Evolutionary conservation across 768 basidiomycete genomes (phyloP).

Genomic region (Cantharellus anzutake): DNA sequence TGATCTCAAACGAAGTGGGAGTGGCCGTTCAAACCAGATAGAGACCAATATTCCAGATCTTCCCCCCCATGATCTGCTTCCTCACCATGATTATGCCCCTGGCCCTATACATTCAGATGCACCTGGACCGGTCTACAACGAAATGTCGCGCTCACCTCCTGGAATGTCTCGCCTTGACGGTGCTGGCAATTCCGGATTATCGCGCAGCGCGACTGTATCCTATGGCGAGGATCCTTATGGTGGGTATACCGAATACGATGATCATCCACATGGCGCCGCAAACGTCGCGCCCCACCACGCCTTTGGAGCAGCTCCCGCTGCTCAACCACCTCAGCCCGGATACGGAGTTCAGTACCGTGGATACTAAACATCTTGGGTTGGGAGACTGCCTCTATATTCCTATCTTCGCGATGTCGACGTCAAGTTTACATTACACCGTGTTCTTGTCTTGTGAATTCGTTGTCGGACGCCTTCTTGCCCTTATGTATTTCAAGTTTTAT

Average conservation of each 20-base stretch:
- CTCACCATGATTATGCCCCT: slow-evolving; percentile 63
- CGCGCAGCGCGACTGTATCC: background rate
- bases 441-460: too few species aligned
- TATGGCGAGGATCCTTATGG: background rate
- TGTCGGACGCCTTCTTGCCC: too few species aligned
- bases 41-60: slow-evolving; percentile 10
- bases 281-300: background rate
- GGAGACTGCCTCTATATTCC: too few species aligned
- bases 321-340: background rate
- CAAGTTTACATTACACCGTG: too few species aligned
- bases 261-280: background rate
- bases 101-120: slow-evolving; percentile 21
- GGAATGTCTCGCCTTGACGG: background rate
- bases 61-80: slow-evolving; percentile 19
- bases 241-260: background rate
- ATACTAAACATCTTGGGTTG: background rate
- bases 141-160: background rate
- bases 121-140: background rate
- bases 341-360: background rate
- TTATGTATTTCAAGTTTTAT: too few species aligned
- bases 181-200: background rate
- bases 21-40: background rate
- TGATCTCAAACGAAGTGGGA: background rate
- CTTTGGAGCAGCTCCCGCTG: background rate
- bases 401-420: too few species aligned